phyloP scores from a whole-genome alignment of 164 flowering plant species.

The Cinnamomum chago region DNA sequence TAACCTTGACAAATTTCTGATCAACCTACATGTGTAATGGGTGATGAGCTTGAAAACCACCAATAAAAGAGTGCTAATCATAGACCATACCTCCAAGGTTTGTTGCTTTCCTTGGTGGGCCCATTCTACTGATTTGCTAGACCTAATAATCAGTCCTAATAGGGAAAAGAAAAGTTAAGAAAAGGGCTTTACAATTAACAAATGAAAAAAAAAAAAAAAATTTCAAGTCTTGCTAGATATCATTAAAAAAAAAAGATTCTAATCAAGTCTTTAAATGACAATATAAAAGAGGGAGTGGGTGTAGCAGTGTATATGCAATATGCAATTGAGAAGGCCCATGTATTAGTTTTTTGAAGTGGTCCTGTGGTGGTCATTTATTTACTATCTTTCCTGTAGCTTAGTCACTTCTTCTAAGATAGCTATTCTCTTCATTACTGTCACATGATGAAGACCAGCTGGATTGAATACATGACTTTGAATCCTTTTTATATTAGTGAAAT shows the following conservation, averaged over 20 bases:
- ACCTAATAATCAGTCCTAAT: too few species aligned
- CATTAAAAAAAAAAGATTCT: neutral
- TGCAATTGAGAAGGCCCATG: neutral
- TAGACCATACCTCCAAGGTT: too few species aligned
- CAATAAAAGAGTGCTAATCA: too few species aligned
- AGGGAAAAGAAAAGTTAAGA: neutral
- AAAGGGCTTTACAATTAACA: too few species aligned
- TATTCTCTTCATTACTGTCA: neutral
- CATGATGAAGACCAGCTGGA: constrained; percentile 14
- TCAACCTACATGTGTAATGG: too few species aligned
- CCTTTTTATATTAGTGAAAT: neutral
- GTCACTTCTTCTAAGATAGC: neutral
- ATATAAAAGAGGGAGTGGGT: too few species aligned
- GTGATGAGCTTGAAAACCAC: too few species aligned
- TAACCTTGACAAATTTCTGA: too few species aligned
- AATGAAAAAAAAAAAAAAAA: too few species aligned
- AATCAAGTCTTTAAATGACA: too few species aligned
- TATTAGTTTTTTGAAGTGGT: neutral
- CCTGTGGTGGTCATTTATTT: neutral
- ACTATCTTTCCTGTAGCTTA: neutral
- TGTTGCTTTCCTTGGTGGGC: too few species aligned
- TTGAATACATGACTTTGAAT: neutral
- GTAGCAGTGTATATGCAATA: neutral
- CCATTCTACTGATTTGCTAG: too few species aligned
- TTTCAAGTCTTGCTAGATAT: neutral